Evolutionary conservation across 768 basidiomycete species (phyloP), one percentile per base, ranked within the genome.

Genomic region (Termitomyces sp.): DNA sequence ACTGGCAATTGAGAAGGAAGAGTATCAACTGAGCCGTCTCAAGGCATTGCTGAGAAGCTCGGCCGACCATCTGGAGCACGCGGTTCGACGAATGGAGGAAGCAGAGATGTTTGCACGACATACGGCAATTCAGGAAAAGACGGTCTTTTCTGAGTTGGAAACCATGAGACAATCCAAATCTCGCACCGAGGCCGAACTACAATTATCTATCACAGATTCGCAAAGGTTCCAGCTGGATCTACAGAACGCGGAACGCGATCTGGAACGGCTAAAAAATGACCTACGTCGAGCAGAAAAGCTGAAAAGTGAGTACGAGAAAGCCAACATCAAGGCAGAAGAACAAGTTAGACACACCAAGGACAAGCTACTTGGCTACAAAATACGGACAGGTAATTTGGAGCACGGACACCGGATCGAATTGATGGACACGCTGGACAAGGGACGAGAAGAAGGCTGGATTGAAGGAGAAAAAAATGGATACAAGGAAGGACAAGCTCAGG

Each of bases 41-140:
- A 86, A 84, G 67, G 74, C 76, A 32, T 66, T 83, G 28, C 76
- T 87, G 26, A 75, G 78, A 55, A 71, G 69, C 49, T 78, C 85
- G 5, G 77, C 77, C 20, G 82, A 84, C 55, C 76, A 78, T 50
- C 74, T 89, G 41, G 82, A 86, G 65, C 72, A 77, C 50, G 85
- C 86, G 72, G 80, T 77, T 55, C 77, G 78, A 30, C 73, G 82
- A 50, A 82, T 79, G n/a, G 80, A 81, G 48, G 75, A 79, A 40
- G 80, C 81, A 0, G 77, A 77, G 38, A 62, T 72, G 43, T 79
- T 84, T 44, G 84, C 82, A 47, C 78, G 79, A 50, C 74, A 72
- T 48, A 79, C 85, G 32, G 85, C 86, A 69, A 65, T 69, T n/a
- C 72, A 73, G 53, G 77, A 77, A 53, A 77, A 69, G 49, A 80